Evolutionary conservation across 2,329 filamentous ascomycete genomes (phyloP).

Genomic region (Fusarium oxysporum): DNA sequence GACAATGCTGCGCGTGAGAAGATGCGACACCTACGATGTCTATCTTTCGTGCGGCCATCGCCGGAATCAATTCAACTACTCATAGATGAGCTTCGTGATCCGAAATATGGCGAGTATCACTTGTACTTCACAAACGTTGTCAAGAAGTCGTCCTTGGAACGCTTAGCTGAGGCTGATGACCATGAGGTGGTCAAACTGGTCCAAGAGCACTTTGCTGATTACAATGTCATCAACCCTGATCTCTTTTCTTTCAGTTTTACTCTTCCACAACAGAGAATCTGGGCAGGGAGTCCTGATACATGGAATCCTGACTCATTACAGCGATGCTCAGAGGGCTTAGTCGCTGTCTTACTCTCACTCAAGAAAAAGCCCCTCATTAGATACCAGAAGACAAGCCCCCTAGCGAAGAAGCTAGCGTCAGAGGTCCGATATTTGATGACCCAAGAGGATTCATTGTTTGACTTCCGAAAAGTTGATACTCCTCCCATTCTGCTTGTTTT

Average conservation of each 20-base stretch:
- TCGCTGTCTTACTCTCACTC: constrained; percentile 85
- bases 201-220: constrained; percentile 97
- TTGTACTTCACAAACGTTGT: constrained; percentile 98
- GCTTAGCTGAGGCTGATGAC: constrained; percentile 94
- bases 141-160: constrained; percentile 94
- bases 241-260: constrained; percentile 84
- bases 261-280: constrained; percentile 80
- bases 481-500: constrained; percentile 91
- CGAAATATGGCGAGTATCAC: constrained; percentile 97
- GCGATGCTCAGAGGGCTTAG: constrained; percentile 85
- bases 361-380: constrained; percentile 98
- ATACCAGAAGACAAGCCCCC: constrained; percentile 88
- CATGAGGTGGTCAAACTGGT: constrained; percentile 95
- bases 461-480: constrained; percentile 94
- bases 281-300: constrained; percentile 82
- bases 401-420: constrained; percentile 92
- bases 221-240: constrained; percentile 93
- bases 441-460: constrained; percentile 95
- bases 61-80: constrained; percentile 92
- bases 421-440: constrained; percentile 94
- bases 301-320: constrained; percentile 94
- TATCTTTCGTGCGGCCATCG: constrained; percentile 93
- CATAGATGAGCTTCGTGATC: constrained; percentile 94
- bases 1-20: constrained; percentile 93
- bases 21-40: constrained; percentile 95